Conservation (phyloP, 192 early-diverging fungal genomes). For the Geranomyces variabilis region DNA sequence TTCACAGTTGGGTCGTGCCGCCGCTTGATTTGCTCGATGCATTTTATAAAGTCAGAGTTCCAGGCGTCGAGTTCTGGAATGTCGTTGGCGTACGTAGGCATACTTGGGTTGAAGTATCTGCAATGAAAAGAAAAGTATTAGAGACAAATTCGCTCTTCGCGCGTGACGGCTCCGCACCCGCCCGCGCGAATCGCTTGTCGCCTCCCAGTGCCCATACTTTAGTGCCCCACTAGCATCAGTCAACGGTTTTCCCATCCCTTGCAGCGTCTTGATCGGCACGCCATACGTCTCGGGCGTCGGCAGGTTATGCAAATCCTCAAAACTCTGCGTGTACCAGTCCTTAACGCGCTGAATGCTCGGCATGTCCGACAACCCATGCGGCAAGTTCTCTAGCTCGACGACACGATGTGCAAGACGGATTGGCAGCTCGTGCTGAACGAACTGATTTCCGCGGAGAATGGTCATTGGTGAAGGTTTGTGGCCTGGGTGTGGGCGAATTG, state of each 20-base stretch:
- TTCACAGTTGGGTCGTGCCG: slow-evolving; percentile 92
- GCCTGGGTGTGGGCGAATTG: slow-evolving; percentile 31
- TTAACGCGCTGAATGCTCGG: slow-evolving; percentile 88
- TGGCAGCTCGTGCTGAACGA: slow-evolving; percentile 76
- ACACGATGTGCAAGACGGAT: slow-evolving; percentile 92
- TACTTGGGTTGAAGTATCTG: slow-evolving; percentile 28
- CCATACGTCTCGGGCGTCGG: slow-evolving; percentile 53
- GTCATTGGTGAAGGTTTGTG: slow-evolving; percentile 43
- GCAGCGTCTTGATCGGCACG: slow-evolving; percentile 38
- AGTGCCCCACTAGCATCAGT: background rate
- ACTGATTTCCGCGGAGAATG: slow-evolving; percentile 53
- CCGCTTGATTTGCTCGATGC: slow-evolving; percentile 89
- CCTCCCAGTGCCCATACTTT: too few relatives aligned
- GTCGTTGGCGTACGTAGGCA: slow-evolving; percentile 26
- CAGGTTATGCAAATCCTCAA: slow-evolving; percentile 71
- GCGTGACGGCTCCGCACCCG: too few relatives aligned
- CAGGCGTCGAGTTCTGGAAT: slow-evolving; percentile 32
- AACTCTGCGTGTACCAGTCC: slow-evolving; percentile 93
- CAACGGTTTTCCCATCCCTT: slow-evolving; percentile 18
- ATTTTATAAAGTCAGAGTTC: slow-evolving; percentile 72
- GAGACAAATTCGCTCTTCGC: too few relatives aligned
- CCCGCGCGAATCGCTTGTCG: too few relatives aligned
- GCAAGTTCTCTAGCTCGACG: slow-evolving; percentile 91
- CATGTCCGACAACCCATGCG: slow-evolving; percentile 86
- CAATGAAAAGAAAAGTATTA: background rate